Percentiles rank a stretch among this genome's conserved stretches.
Evolutionary conservation across 1,284 basidiomycete species (phyloP).

Genomic region (Papiliotrema terrestris): DNA sequence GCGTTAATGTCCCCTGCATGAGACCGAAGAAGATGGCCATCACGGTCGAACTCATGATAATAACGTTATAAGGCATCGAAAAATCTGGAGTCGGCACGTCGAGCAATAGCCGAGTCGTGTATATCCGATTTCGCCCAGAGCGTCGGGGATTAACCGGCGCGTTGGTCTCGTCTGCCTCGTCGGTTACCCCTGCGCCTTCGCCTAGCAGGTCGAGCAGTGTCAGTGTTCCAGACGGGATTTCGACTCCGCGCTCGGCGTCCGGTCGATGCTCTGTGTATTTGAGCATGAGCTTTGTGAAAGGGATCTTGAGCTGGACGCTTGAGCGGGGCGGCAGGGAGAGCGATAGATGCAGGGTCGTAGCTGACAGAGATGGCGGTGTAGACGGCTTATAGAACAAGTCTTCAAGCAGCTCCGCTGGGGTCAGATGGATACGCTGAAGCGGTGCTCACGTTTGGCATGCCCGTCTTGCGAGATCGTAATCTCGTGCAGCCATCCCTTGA

Average conservation of each 20-base stretch:
- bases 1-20: constrained; percentile 79
- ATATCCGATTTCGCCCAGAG: constrained; percentile 55
- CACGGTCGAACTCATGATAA: constrained; percentile 88
- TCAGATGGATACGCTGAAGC: background rate
- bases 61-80: constrained; percentile 99
- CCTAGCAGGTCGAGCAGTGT: constrained; percentile 30
- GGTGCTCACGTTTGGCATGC: constrained; percentile 19
- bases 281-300: constrained; percentile 79
- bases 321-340: constrained; percentile 67
- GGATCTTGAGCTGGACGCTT: constrained; percentile 64
- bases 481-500: constrained; percentile 84
- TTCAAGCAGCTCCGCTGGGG: constrained; percentile 58
- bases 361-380: constrained; percentile 61
- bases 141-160: background rate
- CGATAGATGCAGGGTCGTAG: constrained; percentile 69
- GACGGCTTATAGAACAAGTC: constrained; percentile 66
- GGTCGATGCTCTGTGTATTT: constrained; percentile 94
- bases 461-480: constrained; percentile 52
- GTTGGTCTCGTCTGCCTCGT: background rate
- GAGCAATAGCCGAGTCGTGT: constrained; percentile 75
- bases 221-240: constrained; percentile 78
- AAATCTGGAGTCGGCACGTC: constrained; percentile 96
- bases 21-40: constrained; percentile 91
- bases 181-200: constrained; percentile 12
- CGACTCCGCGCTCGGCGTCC: constrained; percentile 91